A percentile compares a stretch with the other conserved stretches of the same genome.
Evolutionary conservation across 1,284 basidiomycete species (phyloP).

Genomic region (Fomitopsis schrenkii): DNA sequence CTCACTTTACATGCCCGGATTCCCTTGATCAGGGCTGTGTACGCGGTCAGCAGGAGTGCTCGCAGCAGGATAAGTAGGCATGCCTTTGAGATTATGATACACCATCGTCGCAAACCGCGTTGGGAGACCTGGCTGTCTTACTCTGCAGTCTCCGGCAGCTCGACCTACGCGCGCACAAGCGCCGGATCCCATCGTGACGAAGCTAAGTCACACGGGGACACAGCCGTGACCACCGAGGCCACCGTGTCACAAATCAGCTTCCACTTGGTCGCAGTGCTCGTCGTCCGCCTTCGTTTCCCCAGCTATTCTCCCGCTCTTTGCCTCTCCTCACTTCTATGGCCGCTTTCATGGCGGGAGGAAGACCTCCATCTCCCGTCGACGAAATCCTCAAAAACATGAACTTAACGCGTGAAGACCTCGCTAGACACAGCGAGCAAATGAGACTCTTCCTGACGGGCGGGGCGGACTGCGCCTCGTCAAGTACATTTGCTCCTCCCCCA

Average conservation of each 20-base stretch:
- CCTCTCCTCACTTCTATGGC: not conserved
- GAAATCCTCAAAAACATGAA: constrained; percentile 62
- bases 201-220: not conserved
- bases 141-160: not conserved
- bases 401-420: constrained; percentile 66
- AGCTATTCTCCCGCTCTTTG: constrained; percentile 4
- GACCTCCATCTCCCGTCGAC: constrained; percentile 50
- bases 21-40: constrained; percentile 87
- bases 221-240: not conserved
- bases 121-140: constrained; percentile 6
- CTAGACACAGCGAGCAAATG: constrained; percentile 66
- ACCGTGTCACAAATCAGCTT: not conserved
- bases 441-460: constrained; percentile 64
- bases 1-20: constrained; percentile 89
- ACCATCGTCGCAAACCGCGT: constrained; percentile 45
- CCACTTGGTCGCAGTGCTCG: not conserved
- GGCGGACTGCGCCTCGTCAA: constrained; percentile 23
- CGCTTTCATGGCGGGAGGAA: constrained; percentile 11
- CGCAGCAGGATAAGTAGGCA: not conserved
- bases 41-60: constrained; percentile 9
- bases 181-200: not conserved
- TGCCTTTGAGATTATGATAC: constrained; percentile 91
- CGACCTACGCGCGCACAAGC: not conserved
- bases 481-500: constrained; percentile 40
- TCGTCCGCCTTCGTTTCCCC: not conserved